These are phyloP conservation scores for Eustoma russellianum DNA, from an alignment of 257 asterid genomes.

Conservation along the genomic window DNA sequence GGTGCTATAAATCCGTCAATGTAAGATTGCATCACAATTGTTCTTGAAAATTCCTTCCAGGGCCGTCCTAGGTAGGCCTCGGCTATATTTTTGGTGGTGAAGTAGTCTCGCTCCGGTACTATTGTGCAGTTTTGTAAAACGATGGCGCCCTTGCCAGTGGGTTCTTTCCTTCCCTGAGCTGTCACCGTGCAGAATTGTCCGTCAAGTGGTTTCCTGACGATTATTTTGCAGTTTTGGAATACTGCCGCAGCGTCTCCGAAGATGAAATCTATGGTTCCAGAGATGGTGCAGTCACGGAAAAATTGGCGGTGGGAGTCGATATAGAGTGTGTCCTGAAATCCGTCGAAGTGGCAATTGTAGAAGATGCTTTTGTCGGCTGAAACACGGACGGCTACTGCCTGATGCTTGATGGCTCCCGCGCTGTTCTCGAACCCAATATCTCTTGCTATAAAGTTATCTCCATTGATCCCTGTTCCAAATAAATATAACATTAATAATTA, in stretches of 20 bases:
- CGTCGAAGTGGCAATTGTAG: constrained; percentile 43
- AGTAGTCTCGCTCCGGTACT: constrained; percentile 16
- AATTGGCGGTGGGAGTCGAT: constrained; percentile 37
- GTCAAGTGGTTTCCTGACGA: constrained; percentile 32
- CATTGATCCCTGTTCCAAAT: constrained; percentile 18
- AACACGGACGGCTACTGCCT: constrained; percentile 57
- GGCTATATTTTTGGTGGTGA: constrained; percentile 10
- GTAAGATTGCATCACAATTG: constrained; percentile 50
- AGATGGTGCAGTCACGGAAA: constrained; percentile 43
- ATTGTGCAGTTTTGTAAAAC: not conserved
- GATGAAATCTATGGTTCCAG: constrained; percentile 56
- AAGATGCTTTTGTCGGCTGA: constrained; percentile 34
- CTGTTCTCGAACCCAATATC: constrained; percentile 56
- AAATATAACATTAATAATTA: not conserved
- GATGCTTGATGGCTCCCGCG: constrained; percentile 41
- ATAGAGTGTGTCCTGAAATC: constrained; percentile 53
- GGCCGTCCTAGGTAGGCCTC: constrained; percentile 64
- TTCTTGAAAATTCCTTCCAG: constrained; percentile 71
- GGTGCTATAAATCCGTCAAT: constrained; percentile 52
- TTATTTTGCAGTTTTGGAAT: constrained; percentile 45
- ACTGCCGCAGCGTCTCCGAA: constrained; percentile 40
- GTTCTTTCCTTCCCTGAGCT: constrained; percentile 44
- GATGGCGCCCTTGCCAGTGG: constrained; percentile 14
- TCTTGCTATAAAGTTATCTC: constrained; percentile 29
- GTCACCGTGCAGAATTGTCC: constrained; percentile 41